Evolutionary conservation across 1,284 basidiomycete genomes (phyloP), one percentile per base, ranked within the genome.

Genomic region (Kalmanozyma brasiliensis): DNA sequence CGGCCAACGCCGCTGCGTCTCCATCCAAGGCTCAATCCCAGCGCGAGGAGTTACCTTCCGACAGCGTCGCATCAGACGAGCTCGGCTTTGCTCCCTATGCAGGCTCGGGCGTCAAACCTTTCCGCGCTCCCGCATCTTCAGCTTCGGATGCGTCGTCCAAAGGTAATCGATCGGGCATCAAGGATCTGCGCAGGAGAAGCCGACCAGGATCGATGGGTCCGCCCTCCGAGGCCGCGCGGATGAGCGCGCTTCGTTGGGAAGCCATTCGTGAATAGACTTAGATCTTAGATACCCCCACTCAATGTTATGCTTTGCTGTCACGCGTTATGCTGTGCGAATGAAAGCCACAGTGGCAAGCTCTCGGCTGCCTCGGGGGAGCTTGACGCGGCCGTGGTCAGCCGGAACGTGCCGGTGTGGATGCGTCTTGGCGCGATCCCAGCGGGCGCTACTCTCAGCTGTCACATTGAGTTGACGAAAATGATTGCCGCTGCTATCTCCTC

Each of bases 161-260:
- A 35, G 66, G 66, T 13, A 33, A 52, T 8, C 51, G 51, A 56
- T 55, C 55, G 35, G 66, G 60, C 6, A 43, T 49, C 51, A 69
- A 69, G 30, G 49, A 60, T 23, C 10, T 47, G 2, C 46, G 52
- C 8, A 40, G 67, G 30, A 45, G 67, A 13, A 65, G 61, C 40
- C 17, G 67, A 32, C 67, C 62, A 38, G 61, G 52, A 49, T 58
- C 52, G n/a, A 70, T 70, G 67, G 67, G 61, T 11, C 67, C 67
- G 3, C 67, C 67, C 17, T 70, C 67, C 8, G 67, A 70, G 49
- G 61, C 62, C 9, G 67, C 67, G 3, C 40, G 67, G 16, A 11
- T 70, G 41, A 65, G 53, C 22, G 52, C 67, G 26, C 33, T 60
- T 10, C 45, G 67, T 4, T 70, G 61, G 61, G 67, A 70, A 36